A percentile compares a stretch with the other conserved stretches of the same genome.
Conservation (phyloP, 2,329 filamentous ascomycete species). For the Colletotrichum ledebouriae region DNA sequence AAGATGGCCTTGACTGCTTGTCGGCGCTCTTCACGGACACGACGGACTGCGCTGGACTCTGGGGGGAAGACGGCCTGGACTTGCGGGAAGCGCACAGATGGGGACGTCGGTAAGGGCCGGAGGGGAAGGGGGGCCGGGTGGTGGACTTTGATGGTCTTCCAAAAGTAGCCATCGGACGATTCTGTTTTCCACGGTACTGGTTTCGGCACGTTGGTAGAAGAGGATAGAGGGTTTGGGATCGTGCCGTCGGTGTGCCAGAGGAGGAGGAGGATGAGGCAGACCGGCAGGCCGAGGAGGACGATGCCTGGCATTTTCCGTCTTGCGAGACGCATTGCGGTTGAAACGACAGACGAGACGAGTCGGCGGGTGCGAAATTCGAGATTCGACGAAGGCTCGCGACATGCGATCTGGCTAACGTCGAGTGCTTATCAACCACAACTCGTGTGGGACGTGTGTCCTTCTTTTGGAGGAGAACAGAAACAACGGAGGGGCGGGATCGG, state of each 20-base stretch:
- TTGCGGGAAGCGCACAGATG: conserved; percentile 49
- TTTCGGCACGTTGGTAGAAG: background rate
- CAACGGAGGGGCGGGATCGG: background rate
- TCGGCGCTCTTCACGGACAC: conserved; percentile 47
- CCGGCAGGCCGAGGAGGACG: conserved; percentile 20
- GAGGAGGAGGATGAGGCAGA: conserved; percentile 27
- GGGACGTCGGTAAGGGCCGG: conserved; percentile 49
- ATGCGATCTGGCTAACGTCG: background rate
- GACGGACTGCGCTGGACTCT: conserved; percentile 44
- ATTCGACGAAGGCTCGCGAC: conserved; percentile 48
- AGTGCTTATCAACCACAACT: background rate
- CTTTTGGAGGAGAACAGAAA: background rate
- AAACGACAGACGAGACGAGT: rapidly evolving
- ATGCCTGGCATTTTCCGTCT: background rate
- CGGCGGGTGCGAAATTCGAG: background rate
- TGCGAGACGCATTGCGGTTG: background rate
- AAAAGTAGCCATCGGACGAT: conserved; percentile 31
- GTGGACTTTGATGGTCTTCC: conserved; percentile 44
- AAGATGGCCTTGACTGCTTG: conserved; percentile 59
- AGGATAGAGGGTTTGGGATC: conserved; percentile 3
- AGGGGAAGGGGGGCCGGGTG: conserved; percentile 45
- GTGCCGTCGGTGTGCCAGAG: conserved; percentile 29
- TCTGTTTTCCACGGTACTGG: conserved; percentile 25
- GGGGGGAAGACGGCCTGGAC: conserved; percentile 50
- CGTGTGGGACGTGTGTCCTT: background rate